Conservation (phyloP, 2,329 filamentous ascomycete genomes). For the Pseudopyricularia cyperi region DNA sequence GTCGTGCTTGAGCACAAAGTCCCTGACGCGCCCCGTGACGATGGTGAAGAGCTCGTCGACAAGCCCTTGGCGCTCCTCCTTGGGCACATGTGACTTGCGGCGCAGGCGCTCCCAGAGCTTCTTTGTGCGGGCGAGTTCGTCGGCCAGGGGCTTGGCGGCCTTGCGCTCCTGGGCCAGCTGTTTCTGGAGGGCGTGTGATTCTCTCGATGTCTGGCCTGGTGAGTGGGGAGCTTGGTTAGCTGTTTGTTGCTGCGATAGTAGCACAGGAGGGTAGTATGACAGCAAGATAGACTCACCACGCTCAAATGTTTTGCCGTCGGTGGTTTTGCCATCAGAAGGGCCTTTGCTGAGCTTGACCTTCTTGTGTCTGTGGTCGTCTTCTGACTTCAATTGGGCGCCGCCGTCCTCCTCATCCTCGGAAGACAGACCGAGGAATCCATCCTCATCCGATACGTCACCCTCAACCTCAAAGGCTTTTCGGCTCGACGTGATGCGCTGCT, state of each 20-base stretch:
- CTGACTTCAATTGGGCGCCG: conserved; percentile 31
- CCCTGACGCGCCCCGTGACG: conserved; percentile 79
- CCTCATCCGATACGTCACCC: conserved; percentile 19
- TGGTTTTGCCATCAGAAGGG: conserved; percentile 11
- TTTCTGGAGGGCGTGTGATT: conserved; percentile 90
- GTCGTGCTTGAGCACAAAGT: conserved; percentile 98
- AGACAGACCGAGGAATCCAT: conserved; percentile 27
- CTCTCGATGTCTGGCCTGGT: conserved; percentile 48
- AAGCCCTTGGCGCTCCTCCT: conserved; percentile 75
- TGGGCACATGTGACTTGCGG: conserved; percentile 83
- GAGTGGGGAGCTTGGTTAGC: too few relatives aligned
- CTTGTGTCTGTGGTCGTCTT: conserved; percentile 15
- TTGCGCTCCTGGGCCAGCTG: conserved; percentile 78
- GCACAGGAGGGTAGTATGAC: too few relatives aligned
- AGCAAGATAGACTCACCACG: too few relatives aligned
- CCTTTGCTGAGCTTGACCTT: conserved; percentile 9
- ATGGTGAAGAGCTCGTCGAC: conserved; percentile 85
- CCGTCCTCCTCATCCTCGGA: conserved; percentile 42
- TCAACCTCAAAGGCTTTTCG: conserved; percentile 19
- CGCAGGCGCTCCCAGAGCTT: conserved; percentile 94
- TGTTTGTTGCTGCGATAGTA: too few relatives aligned
- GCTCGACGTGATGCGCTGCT: conserved; percentile 26
- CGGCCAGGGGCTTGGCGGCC: conserved; percentile 83
- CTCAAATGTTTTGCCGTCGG: conserved; percentile 26
- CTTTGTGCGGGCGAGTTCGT: conserved; percentile 78